These are phyloP conservation scores for Allantophomopsis cytisporea DNA, from an alignment of 2,329 filamentous ascomycete genomes.

Conservation along the genomic window DNA sequence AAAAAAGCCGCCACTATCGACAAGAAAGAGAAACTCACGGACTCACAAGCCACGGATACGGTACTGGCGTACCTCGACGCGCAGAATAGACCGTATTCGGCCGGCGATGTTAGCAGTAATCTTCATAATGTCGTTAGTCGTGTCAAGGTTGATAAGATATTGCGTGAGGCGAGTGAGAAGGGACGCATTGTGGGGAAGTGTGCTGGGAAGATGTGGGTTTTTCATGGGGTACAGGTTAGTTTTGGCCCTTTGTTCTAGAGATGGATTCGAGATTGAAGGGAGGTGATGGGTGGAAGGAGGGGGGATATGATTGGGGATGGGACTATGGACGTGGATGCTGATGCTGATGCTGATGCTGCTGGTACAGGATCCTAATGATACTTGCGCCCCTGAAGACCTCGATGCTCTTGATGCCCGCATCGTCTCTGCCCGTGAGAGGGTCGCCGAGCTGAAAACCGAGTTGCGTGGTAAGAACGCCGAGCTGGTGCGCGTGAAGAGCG, in stretches of 20 bases:
- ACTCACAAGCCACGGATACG: constrained; percentile 15
- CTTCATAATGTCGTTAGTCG: constrained; percentile 38
- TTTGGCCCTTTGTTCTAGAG: neutral
- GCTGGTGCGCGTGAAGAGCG: constrained; percentile 23
- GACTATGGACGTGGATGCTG: too few species aligned
- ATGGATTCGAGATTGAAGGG: too few species aligned
- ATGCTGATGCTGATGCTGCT: too few species aligned
- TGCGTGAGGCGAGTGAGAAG: constrained; percentile 48
- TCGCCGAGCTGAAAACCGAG: constrained; percentile 31
- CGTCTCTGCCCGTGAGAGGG: constrained; percentile 26
- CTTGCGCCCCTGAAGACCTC: constrained; percentile 31
- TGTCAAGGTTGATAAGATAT: constrained; percentile 43
- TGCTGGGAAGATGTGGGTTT: constrained; percentile 19
- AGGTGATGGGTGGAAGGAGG: too few species aligned
- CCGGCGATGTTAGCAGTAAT: constrained; percentile 44
- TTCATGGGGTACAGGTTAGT: constrained; percentile 17
- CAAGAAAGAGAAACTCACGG: constrained; percentile 8
- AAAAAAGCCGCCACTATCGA: neutral
- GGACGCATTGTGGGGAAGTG: constrained; percentile 40
- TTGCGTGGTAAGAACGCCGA: constrained; percentile 30
- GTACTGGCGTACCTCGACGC: constrained; percentile 20
- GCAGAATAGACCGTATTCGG: constrained; percentile 25
- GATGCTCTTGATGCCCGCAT: constrained; percentile 33
- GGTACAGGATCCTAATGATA: constrained; percentile 31
- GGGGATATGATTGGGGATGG: too few species aligned